Evolutionary conservation across 257 asterid genomes (phyloP), one percentile per base, ranked within the genome.

Genomic region (Nicotiana obtusifolia): DNA sequence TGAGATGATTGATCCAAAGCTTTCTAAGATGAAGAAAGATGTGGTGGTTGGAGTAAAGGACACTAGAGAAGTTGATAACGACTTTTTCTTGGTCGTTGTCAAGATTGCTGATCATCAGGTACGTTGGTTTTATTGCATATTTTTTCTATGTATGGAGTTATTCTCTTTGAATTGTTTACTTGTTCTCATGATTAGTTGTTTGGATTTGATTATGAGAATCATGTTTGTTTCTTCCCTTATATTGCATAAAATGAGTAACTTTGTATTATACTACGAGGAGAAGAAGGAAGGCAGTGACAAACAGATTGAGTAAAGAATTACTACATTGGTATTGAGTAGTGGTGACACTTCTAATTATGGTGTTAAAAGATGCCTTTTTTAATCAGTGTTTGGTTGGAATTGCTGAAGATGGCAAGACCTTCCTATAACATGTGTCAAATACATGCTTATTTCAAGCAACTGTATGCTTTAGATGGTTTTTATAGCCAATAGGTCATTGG

Each of bases 21-120:
- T 95, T 67, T 95, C 99, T 4, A 92, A 85, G 93, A 92, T 95
- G 98, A 93, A 80, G 84, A 95, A 95, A 86, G 97, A 93, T 44
- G 98, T 93, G 54, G 94, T 93, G 37, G 91, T 95, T 28, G 99
- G 97, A 62, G 98, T 75, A 61, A 95, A 95, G 90, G 97, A 95
- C 84, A 88, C 90, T n/a, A 93, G 84, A 86, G 98, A 93, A 77
- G 93, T 95, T 83, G 98, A 95, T 82, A 95, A 95, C 64, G 98
- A 95, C 84, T 95, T 95, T 88, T 95, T 95, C 89, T 87, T 95
- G 94, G 99, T 95, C 80, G 97, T 93, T 81, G 97, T 95, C 80
- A 95, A 95, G 94, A 93, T 92, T 82, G 86, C 78, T 1, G 98
- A 93, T 92, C 98, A 95, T 80, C 92, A 93, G 99, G 99, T 95